Evolutionary conservation across 371 early-diverging fungal species (phyloP).

Genomic region (Mucor velutinosus): DNA sequence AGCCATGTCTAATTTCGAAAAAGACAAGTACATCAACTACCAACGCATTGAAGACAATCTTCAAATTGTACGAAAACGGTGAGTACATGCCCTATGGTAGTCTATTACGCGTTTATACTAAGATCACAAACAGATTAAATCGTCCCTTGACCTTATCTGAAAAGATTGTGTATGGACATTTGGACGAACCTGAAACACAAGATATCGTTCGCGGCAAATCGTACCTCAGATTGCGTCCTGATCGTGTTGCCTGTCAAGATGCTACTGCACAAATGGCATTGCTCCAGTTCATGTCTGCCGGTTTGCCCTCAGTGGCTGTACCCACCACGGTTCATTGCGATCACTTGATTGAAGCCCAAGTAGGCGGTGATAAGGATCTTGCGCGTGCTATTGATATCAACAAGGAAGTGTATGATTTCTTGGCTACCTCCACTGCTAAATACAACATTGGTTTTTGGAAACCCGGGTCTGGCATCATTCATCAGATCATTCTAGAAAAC

Average conservation of each 20-base stretch:
- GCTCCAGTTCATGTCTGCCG: slow-evolving; percentile 96
- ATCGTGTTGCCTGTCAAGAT: slow-evolving; percentile 97
- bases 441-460: slow-evolving; percentile 97
- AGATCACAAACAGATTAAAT: slow-evolving; percentile 53
- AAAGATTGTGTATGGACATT: slow-evolving; percentile 95
- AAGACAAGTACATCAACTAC: slow-evolving; percentile 90
- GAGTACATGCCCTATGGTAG: slow-evolving; percentile 10
- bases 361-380: slow-evolving; percentile 85
- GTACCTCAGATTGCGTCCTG: slow-evolving; percentile 91
- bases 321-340: slow-evolving; percentile 97
- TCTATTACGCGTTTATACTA: background rate
- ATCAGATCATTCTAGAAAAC: slow-evolving; percentile 97
- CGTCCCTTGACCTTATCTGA: slow-evolving; percentile 91
- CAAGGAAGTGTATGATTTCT: slow-evolving; percentile 95
- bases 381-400: slow-evolving; percentile 86
- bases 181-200: slow-evolving; percentile 87
- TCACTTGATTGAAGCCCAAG: slow-evolving; percentile 94
- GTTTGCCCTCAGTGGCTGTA: slow-evolving; percentile 84
- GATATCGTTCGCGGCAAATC: slow-evolving; percentile 82
- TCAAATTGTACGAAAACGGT: slow-evolving; percentile 87
- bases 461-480: slow-evolving; percentile 98
- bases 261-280: slow-evolving; percentile 98
- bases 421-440: slow-evolving; percentile 85
- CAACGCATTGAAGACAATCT: slow-evolving; percentile 90
- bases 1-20: slow-evolving; percentile 83